Evolutionary conservation across 2,329 filamentous ascomycete species (phyloP).

Genomic region (Eutypella sp.): DNA sequence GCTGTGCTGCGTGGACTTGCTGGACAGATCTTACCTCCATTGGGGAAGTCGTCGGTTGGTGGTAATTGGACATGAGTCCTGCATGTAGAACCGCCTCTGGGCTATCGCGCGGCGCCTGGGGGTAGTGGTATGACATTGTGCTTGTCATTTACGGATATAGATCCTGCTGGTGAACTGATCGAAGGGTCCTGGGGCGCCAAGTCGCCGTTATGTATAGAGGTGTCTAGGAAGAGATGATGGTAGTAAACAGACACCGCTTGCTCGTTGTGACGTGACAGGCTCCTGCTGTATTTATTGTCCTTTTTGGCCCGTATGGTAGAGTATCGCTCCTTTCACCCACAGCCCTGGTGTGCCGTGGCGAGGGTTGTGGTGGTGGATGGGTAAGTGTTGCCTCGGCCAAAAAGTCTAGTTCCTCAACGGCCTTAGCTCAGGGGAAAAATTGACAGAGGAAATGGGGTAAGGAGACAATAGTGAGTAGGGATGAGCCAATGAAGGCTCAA

Average conservation of each 20-base stretch:
- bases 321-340: no score
- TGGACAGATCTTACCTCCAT: conserved; percentile 27
- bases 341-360: neutral
- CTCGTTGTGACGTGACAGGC: no score
- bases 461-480: conserved; percentile 21
- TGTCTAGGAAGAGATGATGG: neutral
- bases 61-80: conserved; percentile 30
- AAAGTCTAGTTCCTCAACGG: neutral
- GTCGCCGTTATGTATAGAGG: conserved; percentile 21
- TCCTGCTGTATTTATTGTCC: no score
- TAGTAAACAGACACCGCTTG: neutral
- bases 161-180: conserved; percentile 21
- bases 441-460: conserved; percentile 16
- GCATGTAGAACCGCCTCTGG: conserved; percentile 37
- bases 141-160: conserved; percentile 31
- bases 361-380: neutral
- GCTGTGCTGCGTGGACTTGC: conserved; percentile 19
- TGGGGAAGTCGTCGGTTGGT: conserved; percentile 20
- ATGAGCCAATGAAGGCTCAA: conserved; percentile 23
- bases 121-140: conserved; percentile 48
- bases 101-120: conserved; percentile 36
- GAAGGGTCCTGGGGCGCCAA: conserved; percentile 26
- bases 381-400: neutral
- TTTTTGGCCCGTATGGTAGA: no score
- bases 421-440: conserved; percentile 6